Evolutionary conservation across 2,329 filamentous ascomycete species (phyloP).

Genomic region (Colletotrichum incanum): DNA sequence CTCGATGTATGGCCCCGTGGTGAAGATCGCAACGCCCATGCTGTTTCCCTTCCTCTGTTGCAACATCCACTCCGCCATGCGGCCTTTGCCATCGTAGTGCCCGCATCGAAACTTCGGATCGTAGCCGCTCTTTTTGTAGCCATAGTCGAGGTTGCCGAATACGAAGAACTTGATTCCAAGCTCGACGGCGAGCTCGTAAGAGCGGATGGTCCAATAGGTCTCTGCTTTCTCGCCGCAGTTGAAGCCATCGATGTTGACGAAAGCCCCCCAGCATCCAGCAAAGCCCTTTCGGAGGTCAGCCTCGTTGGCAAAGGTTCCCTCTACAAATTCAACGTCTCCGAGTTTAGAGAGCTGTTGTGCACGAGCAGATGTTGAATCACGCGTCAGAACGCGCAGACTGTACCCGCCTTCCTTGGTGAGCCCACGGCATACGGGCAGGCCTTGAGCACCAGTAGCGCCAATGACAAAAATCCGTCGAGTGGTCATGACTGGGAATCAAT

Average conservation of each 20-base stretch:
- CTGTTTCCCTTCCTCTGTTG: conserved; percentile 53
- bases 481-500: not conserved
- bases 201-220: conserved; percentile 63
- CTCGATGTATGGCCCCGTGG: conserved; percentile 63
- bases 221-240: conserved; percentile 68
- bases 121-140: conserved; percentile 63
- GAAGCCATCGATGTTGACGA: conserved; percentile 70
- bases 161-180: conserved; percentile 60
- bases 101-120: conserved; percentile 61
- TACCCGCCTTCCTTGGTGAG: conserved; percentile 61
- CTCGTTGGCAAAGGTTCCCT: conserved; percentile 65
- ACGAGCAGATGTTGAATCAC: conserved; percentile 58
- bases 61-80: conserved; percentile 62
- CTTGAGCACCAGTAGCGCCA: conserved; percentile 68
- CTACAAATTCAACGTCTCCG: conserved; percentile 62
- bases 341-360: conserved; percentile 57
- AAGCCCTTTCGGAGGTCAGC: conserved; percentile 60
- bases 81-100: conserved; percentile 65
- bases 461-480: conserved; percentile 55
- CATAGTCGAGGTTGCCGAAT: conserved; percentile 66
- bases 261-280: conserved; percentile 63
- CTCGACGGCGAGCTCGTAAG: conserved; percentile 60
- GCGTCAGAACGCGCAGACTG: conserved; percentile 63
- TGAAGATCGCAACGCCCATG: conserved; percentile 51
- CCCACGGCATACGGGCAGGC: conserved; percentile 62